Evolutionary conservation across 176 grass and related monocot genomes (phyloP).

Genomic region (Hsuehochloa calcarea): DNA sequence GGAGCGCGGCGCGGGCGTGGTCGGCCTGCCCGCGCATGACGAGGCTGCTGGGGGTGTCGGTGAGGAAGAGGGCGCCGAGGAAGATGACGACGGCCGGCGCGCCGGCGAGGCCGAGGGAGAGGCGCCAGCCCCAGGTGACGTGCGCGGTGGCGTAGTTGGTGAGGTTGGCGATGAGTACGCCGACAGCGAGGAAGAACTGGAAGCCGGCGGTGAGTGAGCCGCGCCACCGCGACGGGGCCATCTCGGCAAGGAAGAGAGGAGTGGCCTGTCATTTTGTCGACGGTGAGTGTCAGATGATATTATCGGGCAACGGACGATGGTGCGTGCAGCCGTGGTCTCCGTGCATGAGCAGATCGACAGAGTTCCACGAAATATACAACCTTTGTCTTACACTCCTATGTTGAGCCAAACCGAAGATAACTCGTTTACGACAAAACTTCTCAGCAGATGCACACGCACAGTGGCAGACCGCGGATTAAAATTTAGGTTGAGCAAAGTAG

Average conservation of each 20-base stretch:
- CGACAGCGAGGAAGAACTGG: conserved; percentile 70
- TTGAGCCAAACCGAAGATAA: no score
- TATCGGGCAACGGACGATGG: no score
- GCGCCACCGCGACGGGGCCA: conserved; percentile 64
- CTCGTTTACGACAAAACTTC: no score
- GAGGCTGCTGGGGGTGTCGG: conserved; percentile 82
- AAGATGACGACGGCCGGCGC: conserved; percentile 64
- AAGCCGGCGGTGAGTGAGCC: conserved; percentile 57
- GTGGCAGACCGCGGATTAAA: no score
- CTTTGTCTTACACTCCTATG: no score
- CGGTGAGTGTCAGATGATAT: no score
- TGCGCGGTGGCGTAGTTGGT: conserved; percentile 52
- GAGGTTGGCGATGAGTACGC: conserved; percentile 51
- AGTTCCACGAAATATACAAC: no score
- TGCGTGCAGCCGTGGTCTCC: no score
- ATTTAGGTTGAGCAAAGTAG: no score
- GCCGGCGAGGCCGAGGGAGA: no score
- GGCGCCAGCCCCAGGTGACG: conserved; percentile 69
- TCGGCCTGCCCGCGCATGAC: conserved; percentile 51
- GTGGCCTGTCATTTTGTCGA: conserved; percentile 18
- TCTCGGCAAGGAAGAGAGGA: conserved; percentile 68
- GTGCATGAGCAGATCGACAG: no score
- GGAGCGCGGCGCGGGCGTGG: conserved; percentile 50
- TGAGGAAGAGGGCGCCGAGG: conserved; percentile 61
- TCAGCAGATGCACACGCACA: no score